Conservation (phyloP, 164 flowering plant genomes). For the Magnolia kwangsiensis region DNA sequence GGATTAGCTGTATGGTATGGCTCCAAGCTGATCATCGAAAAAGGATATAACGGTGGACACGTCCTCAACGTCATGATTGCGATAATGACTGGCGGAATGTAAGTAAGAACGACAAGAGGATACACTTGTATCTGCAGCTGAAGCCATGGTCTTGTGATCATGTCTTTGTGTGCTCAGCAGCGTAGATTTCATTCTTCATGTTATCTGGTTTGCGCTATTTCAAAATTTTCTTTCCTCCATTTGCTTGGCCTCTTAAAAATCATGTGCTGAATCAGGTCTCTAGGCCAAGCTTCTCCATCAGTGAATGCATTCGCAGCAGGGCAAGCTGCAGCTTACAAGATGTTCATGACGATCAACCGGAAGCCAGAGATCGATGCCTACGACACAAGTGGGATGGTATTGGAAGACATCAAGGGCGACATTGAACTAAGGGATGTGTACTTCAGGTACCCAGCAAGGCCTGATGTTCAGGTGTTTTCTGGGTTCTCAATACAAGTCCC, state of each 20-base stretch:
- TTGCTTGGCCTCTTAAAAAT: not conserved
- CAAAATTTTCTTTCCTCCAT: not conserved
- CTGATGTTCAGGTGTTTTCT: conserved; percentile 62
- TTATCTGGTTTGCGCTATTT: not conserved
- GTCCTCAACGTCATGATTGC: conserved; percentile 58
- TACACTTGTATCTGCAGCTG: not conserved
- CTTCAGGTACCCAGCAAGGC: conserved; percentile 78
- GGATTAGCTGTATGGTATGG: conserved; percentile 75
- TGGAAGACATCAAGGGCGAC: conserved; percentile 66
- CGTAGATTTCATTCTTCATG: not conserved
- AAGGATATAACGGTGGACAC: conserved; percentile 61
- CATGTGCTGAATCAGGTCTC: conserved; percentile 32
- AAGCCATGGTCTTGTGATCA: too few species aligned
- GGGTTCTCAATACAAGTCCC: conserved; percentile 56
- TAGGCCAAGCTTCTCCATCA: conserved; percentile 55
- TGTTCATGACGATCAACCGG: conserved; percentile 69
- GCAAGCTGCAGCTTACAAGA: conserved; percentile 71
- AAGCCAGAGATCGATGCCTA: conserved; percentile 52
- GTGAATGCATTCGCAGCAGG: conserved; percentile 65
- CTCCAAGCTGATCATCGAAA: conserved; percentile 40
- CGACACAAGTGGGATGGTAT: conserved; percentile 35
- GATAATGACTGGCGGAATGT: conserved; percentile 64
- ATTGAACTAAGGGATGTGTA: conserved; percentile 67
- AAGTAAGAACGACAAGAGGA: conserved; percentile 20
- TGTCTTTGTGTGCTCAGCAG: too few species aligned